Conservation (phyloP, 805 yeast genomes). For the Cyberlindnera nakhonratchasimensis region DNA sequence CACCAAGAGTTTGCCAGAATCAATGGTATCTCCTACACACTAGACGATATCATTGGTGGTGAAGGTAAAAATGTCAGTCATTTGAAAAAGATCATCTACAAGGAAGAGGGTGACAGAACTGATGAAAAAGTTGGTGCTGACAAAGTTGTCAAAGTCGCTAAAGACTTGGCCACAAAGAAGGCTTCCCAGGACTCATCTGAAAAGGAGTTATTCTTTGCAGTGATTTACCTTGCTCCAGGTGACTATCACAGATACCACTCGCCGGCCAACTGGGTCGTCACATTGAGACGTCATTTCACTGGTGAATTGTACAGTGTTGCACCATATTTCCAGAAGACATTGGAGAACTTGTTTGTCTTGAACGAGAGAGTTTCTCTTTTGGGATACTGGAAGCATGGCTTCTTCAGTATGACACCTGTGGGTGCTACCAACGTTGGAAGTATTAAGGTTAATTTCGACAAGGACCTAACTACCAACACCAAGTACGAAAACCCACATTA, state of each 20-base stretch:
- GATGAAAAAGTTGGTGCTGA: conserved; percentile 29
- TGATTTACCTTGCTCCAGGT: conserved; percentile 95
- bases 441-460: conserved; percentile 87
- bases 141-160: conserved; percentile 39
- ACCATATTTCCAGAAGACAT: conserved; percentile 88
- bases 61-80: conserved; percentile 41
- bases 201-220: conserved; percentile 77
- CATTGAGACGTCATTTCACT: conserved; percentile 88
- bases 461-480: conserved; percentile 81
- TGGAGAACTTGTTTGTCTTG: conserved; percentile 81
- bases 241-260: conserved; percentile 97
- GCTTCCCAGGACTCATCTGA: conserved; percentile 31
- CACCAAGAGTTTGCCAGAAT: conserved; percentile 74
- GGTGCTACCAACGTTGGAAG: conserved; percentile 99
- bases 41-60: conserved; percentile 66
- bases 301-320: conserved; percentile 96
- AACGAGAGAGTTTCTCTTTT: conserved; percentile 94
- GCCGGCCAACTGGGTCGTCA: conserved; percentile 94
- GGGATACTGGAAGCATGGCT: conserved; percentile 96
- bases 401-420: conserved; percentile 97
- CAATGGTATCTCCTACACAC: conserved; percentile 68
- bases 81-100: conserved; percentile 45
- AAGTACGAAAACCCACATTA: conserved; percentile 46
- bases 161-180: conserved; percentile 23
- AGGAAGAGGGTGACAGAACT: conserved; percentile 69